These are phyloP conservation scores for Arthrobotrys sphaeroides DNA, from an alignment of 2,329 filamentous ascomycete genomes.

Conservation along the genomic window DNA sequence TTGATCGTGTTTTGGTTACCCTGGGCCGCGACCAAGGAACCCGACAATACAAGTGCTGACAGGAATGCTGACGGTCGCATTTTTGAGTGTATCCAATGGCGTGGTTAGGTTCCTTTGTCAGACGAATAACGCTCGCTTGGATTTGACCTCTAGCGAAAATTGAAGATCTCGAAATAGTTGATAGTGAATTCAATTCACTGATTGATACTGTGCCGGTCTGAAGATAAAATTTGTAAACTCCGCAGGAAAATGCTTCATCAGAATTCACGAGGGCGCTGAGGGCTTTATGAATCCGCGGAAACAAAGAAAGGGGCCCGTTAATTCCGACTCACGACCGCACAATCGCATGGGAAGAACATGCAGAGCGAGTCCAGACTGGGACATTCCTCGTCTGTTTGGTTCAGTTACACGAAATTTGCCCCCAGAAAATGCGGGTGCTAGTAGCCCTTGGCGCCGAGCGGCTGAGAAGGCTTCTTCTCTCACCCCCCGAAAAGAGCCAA, in stretches of 20 bases:
- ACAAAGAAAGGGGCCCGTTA: constrained; percentile 13
- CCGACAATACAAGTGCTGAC: constrained; percentile 20
- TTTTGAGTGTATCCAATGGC: neutral
- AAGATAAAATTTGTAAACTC: too few species aligned
- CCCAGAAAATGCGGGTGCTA: neutral
- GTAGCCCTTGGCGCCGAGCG: constrained; percentile 25
- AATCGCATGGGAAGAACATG: constrained; percentile 2
- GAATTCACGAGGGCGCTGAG: neutral
- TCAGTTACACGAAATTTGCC: constrained; percentile 18
- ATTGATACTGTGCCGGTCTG: too few species aligned
- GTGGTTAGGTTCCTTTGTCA: neutral
- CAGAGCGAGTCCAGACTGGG: neutral
- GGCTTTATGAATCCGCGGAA: constrained; percentile 15
- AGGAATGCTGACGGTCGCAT: constrained; percentile 36
- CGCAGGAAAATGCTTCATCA: neutral
- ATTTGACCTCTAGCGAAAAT: neutral
- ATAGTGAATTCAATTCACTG: neutral
- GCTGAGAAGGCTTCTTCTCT: constrained; percentile 23
- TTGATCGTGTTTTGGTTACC: constrained; percentile 13
- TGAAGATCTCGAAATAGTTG: neutral
- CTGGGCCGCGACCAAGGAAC: constrained; percentile 37
- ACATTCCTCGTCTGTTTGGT: neutral
- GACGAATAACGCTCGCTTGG: constrained; percentile 4
- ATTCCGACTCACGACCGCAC: constrained; percentile 27
- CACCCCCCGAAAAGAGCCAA: constrained; percentile 3